A percentile compares a stretch with the other conserved stretches of the same genome.
Conservation (phyloP, 306 rosid genomes). For the Vicia villosa region DNA sequence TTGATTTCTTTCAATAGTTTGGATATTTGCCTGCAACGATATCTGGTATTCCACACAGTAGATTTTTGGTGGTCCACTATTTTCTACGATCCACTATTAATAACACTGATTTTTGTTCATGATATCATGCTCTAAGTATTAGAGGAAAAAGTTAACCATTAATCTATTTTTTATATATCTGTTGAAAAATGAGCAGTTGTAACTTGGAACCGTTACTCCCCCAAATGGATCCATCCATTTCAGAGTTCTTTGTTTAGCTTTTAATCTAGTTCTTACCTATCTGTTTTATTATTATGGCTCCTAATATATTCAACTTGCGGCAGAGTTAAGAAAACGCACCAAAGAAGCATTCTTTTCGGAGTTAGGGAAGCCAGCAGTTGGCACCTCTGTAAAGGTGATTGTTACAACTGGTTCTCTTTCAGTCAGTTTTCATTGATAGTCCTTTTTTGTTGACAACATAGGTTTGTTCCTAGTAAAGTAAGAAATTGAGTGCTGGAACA, state of each 20-base stretch:
- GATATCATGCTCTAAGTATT: constrained; percentile 9
- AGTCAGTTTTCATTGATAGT: background rate
- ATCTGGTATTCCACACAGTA: background rate
- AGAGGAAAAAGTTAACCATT: background rate
- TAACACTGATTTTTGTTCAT: background rate
- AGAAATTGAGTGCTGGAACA: background rate
- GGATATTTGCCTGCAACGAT: background rate
- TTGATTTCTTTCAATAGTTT: background rate
- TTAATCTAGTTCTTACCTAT: constrained; percentile 5
- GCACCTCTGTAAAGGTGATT: constrained; percentile 54
- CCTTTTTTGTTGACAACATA: background rate
- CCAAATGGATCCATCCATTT: background rate
- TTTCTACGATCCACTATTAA: background rate
- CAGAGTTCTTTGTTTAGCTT: constrained; percentile 1
- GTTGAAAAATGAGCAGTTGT: background rate
- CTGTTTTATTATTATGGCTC: background rate
- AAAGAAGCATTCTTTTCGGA: too few species aligned
- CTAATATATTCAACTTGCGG: too few species aligned
- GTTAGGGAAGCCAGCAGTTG: constrained; percentile 39
- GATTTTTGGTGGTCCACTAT: background rate
- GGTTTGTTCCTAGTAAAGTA: background rate
- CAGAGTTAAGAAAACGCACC: too few species aligned
- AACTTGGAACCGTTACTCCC: background rate
- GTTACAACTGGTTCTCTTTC: background rate
- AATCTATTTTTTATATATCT: background rate